Evolutionary conservation across 345 rosid species (phyloP), one percentile per base, ranked within the genome.

Genomic region (Dimocarpus longan): DNA sequence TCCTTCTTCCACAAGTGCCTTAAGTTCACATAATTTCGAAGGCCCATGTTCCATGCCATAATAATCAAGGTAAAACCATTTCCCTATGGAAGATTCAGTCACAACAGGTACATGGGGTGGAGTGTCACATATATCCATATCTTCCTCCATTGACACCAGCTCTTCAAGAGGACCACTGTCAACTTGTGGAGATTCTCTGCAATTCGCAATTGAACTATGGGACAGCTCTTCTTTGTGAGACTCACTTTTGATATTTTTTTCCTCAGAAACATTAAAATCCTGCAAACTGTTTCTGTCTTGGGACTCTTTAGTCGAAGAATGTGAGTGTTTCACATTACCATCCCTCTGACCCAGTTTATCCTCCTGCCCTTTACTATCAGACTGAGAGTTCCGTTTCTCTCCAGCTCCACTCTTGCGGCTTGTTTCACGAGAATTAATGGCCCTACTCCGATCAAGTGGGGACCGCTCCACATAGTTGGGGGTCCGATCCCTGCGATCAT

Each of bases 101-200:
- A 83, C 84, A 50, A 82, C 42, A 40, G 97, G 89, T 76, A 68
- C 87, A 89, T 97, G 97, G 73, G 99, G 99, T 44, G 99, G 97
- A 0, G 97, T 93, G 81, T 96, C 95, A 80, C 97, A 89, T 74
- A 96, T 96, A 84, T 96, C 99, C 99, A 96, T 97, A 85, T 97
- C 99, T 86, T 94, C 99, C 91, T 97, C 99, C 99, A 97, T 97
- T 42, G 99, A 97, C 26, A 81, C 88, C 85, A 90, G 84, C 87
- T 92, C 98, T 84, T 89, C 94, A 32, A 84, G 86, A 82, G 88
- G 88, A 74, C 80, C 85, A 75, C 65, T 91, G 82, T 80, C 85
- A 71, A 77, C 87, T 70, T 75, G 82, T 76, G 89, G 82, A 76
- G 88, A 82, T 73, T 86, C 90, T 80, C 76, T 85, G 84, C 81